A percentile compares a stretch with the other conserved stretches of the same genome.
Evolutionary conservation across 768 basidiomycete genomes (phyloP).

Genomic region (Paxillus involutus): DNA sequence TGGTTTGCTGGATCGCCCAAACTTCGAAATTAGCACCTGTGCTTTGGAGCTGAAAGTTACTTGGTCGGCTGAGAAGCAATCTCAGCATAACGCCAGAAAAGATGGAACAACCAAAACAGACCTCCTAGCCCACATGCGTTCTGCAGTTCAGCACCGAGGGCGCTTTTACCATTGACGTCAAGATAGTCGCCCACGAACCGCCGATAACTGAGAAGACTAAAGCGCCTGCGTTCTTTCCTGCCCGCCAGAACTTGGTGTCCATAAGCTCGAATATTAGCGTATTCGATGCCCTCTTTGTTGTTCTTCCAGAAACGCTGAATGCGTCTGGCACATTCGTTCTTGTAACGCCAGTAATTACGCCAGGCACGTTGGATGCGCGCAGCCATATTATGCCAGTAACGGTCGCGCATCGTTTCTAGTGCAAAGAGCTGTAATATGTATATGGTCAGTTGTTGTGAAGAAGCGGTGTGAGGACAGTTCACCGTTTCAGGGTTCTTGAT

Average conservation of each 20-base stretch:
- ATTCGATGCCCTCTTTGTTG: conserved; percentile 91
- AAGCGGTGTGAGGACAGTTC: conserved; percentile 22
- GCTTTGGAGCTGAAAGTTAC: conserved; percentile 83
- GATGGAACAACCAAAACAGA: conserved; percentile 35
- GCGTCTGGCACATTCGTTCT: conserved; percentile 89
- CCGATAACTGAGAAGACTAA: conserved; percentile 90
- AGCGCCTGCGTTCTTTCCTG: conserved; percentile 91
- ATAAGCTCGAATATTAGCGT: conserved; percentile 88
- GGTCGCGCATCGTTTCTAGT: conserved; percentile 96
- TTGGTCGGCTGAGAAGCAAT: conserved; percentile 53
- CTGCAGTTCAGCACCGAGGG: conserved; percentile 75
- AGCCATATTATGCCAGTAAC: conserved; percentile 99
- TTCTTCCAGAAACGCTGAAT: conserved; percentile 99
- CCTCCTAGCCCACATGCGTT: conserved; percentile 72
- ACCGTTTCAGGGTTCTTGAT: conserved; percentile 99
- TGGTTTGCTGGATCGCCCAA: conserved; percentile 79
- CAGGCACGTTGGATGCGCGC: conserved; percentile 93
- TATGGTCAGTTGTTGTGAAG: background rate
- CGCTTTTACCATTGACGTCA: conserved; percentile 77
- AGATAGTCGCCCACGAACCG: conserved; percentile 97
- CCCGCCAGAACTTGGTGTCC: conserved; percentile 91
- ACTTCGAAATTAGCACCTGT: conserved; percentile 83
- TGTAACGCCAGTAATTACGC: conserved; percentile 94
- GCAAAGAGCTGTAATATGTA: conserved; percentile 78
- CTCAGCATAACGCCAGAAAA: background rate